Conservation (phyloP, 371 early-diverging fungal species). For the Lichtheimia corymbifera region DNA sequence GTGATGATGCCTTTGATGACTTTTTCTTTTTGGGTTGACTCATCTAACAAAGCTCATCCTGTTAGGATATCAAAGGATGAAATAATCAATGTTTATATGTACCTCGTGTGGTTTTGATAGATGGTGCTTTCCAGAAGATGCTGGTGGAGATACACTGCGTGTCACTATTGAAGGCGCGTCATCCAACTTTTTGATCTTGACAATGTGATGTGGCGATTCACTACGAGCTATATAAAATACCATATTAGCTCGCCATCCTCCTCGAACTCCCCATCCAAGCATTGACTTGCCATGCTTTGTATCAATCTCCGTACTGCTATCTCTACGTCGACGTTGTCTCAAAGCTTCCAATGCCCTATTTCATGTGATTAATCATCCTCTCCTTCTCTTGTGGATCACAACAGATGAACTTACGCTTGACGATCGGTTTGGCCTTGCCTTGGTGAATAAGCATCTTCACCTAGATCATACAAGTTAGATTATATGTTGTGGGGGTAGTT, state of each 20-base stretch:
- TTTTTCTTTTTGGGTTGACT: constrained; percentile 6
- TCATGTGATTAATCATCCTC: neutral
- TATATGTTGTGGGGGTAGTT: no score
- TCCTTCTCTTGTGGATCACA: neutral
- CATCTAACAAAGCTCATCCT: neutral
- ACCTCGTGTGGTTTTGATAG: constrained; percentile 23
- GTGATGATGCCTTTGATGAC: constrained; percentile 11
- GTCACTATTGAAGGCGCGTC: constrained; percentile 12
- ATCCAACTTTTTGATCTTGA: constrained; percentile 31
- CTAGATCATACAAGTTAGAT: neutral
- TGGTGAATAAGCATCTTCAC: neutral
- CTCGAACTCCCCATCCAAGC: neutral
- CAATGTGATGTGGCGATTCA: constrained; percentile 27
- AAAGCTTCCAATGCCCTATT: constrained; percentile 24
- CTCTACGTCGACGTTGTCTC: constrained; percentile 33
- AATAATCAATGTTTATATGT: neutral
- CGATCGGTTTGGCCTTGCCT: constrained; percentile 25
- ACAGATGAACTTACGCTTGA: constrained; percentile 38
- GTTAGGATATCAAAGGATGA: neutral
- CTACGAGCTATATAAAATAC: constrained; percentile 10
- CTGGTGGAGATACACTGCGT: constrained; percentile 29
- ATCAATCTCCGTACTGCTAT: constrained; percentile 25
- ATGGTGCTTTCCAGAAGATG: constrained; percentile 20
- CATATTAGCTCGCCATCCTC: no score
- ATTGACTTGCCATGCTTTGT: constrained; percentile 14